phyloP scores from a whole-genome alignment of 1,284 basidiomycete species.

The Cutaneotrichosporon cavernicola region DNA sequence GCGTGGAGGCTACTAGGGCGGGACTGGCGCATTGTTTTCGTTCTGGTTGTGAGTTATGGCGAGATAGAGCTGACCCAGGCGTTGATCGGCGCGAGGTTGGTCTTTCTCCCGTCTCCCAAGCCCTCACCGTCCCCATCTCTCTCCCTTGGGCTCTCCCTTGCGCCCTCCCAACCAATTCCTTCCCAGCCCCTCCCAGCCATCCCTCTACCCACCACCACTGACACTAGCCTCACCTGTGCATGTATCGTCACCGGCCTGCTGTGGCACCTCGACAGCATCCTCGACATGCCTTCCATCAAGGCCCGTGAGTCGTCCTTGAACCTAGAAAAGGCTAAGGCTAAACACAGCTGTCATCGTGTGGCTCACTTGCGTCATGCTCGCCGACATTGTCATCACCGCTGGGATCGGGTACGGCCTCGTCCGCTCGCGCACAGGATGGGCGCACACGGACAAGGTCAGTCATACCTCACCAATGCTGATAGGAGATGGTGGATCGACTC shows the following conservation, averaged over 20 bases:
- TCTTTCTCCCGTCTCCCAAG: neutral
- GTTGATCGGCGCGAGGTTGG: neutral
- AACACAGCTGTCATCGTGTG: slow-evolving; percentile 16
- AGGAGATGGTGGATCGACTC: slow-evolving; percentile 29
- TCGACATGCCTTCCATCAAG: slow-evolving; percentile 1
- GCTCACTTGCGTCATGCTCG: slow-evolving; percentile 29
- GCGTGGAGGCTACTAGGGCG: slow-evolving; percentile 32
- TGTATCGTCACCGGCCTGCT: slow-evolving; percentile 2
- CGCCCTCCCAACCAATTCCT: no score
- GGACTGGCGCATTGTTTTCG: slow-evolving; percentile 27
- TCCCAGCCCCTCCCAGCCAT: neutral
- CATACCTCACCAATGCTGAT: neutral
- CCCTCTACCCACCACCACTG: no score
- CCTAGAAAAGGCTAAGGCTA: neutral
- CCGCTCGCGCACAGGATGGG: slow-evolving; percentile 34
- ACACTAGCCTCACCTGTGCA: slow-evolving; percentile 6
- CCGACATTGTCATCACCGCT: slow-evolving; percentile 35
- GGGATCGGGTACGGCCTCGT: slow-evolving; percentile 31
- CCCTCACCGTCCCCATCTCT: no score
- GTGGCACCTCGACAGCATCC: neutral
- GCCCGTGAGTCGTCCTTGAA: slow-evolving; percentile 6
- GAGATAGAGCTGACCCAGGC: neutral
- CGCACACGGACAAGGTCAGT: slow-evolving; percentile 29
- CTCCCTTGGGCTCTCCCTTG: no score
- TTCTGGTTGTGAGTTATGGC: slow-evolving; percentile 26